Conservation (phyloP, 768 basidiomycete species). For the Rhodotorula kratochvilovae region DNA sequence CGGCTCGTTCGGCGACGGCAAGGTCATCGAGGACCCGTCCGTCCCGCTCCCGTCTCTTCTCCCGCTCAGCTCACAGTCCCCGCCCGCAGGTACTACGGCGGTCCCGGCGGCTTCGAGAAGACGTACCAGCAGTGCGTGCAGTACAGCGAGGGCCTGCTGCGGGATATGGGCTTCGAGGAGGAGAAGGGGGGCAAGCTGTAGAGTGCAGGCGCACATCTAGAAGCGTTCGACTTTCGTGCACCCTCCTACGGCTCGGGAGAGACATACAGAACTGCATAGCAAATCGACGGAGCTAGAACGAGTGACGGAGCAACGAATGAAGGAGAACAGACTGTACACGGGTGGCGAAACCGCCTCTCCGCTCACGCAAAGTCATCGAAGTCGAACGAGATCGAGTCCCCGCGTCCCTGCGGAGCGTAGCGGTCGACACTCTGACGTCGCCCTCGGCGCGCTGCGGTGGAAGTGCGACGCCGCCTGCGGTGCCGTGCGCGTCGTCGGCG, state of each 20-base stretch:
- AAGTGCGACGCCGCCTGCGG: not conserved
- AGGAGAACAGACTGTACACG: not conserved
- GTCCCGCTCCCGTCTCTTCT: slow-evolving; percentile 50
- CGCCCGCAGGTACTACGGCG: slow-evolving; percentile 4
- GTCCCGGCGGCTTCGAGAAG: slow-evolving; percentile 65
- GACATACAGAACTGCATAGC: not conserved
- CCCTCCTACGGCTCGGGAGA: not conserved
- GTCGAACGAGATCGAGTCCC: slow-evolving; percentile 4
- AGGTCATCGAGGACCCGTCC: slow-evolving; percentile 78
- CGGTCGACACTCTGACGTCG: no score
- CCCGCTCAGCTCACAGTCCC: slow-evolving; percentile 51
- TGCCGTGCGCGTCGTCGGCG: not conserved
- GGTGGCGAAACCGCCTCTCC: not conserved
- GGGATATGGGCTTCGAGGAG: slow-evolving; percentile 20
- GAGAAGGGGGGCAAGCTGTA: not conserved
- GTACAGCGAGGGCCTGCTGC: slow-evolving; percentile 66
- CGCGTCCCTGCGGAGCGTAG: not conserved
- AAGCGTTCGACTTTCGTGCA: not conserved
- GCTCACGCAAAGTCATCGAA: slow-evolving; percentile 11
- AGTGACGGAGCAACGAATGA: not conserved
- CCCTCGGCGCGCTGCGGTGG: not conserved
- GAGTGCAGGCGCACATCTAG: not conserved
- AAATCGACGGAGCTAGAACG: not conserved
- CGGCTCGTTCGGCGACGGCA: slow-evolving; percentile 69
- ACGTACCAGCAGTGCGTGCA: slow-evolving; percentile 71